A percentile compares a stretch with the other conserved stretches of the same genome.
These are phyloP conservation scores for Geotrichum cucujoidarum DNA, from an alignment of 1,139 yeast genomes.

Conservation along the genomic window DNA sequence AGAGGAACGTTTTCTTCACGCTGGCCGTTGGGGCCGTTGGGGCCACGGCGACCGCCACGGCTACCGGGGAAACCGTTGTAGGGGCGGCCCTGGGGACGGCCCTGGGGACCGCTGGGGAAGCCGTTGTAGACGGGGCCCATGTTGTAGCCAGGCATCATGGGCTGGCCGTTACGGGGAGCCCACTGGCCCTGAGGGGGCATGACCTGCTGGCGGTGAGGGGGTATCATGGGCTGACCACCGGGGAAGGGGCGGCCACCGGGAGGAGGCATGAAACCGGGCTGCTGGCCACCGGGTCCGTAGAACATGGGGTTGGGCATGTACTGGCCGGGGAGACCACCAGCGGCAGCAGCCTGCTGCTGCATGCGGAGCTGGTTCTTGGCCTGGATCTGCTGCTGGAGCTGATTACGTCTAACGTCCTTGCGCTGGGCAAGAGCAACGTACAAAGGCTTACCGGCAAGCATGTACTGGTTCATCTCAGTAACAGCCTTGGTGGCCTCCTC, in stretches of 20 bases:
- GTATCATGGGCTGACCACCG: conserved; percentile 80
- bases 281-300: conserved; percentile 76
- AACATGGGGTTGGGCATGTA: conserved; percentile 88
- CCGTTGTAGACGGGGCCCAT: conserved; percentile 76
- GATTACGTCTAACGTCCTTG: conserved; percentile 96
- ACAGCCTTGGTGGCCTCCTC: conserved; percentile 99
- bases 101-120: conserved; percentile 41
- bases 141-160: conserved; percentile 48
- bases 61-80: conserved; percentile 25
- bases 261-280: conserved; percentile 68
- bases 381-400: conserved; percentile 95
- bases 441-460: conserved; percentile 92
- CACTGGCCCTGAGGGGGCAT: conserved; percentile 63
- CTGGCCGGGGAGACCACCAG: conserved; percentile 88
- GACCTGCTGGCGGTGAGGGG: conserved; percentile 61
- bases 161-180: conserved; percentile 44
- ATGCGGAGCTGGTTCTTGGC: conserved; percentile 98
- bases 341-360: conserved; percentile 73
- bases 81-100: conserved; percentile 35
- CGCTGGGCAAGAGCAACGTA: conserved; percentile 99
- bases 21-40: conserved; percentile 23
- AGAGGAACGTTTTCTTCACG: conserved; percentile 27
- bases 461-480: conserved; percentile 97
- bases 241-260: conserved; percentile 75
- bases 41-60: conserved; percentile 24